Evolutionary conservation across 106 monocot genomes (phyloP), one percentile per base, ranked within the genome.

Genomic region (Apostasia shenzhenica): DNA sequence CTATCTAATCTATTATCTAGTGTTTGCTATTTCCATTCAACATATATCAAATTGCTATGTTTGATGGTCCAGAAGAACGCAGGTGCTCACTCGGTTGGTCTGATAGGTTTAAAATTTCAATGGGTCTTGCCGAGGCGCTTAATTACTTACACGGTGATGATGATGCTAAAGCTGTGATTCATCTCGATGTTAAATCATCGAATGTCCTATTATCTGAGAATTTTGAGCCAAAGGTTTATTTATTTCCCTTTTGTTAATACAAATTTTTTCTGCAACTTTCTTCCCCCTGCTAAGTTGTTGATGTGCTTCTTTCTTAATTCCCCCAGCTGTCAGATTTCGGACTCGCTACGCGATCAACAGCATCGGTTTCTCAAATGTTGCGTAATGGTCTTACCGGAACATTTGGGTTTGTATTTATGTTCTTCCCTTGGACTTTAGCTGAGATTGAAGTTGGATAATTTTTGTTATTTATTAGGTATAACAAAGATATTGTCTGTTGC

Each of bases 131-230:
- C 1, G 82, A 86, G 73, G 95, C 91, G 53, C 84, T 95, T 44
- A 73, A 86, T 67, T 91, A 86, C 75, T 61, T 95, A 12, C 95
- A 95, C 54, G 56, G 62, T 54, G 64, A 70, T 14, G 52, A 59
- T 14, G 68, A 48, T 14, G 42, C 63, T 44, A 64, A 78, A 47
- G 59, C 86, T 67, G 84, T 89, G 63, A 91, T 95, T 48, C 95
- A 95, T 63, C 74, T 83, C 59, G 95, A 95, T 78, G 88, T 95
- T 42, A 95, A 95, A 56, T 91, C 95, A 10, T 91, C 95, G 4
- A 95, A 95, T 67, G 84, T 95, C 50, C 88, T 95, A 47, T 76
- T 95, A 61, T 80, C 86, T n/a, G 79, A 84, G 44, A 76, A 88
- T 77, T 84, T 84, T 50, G 77, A 78, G 41, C 86, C 95, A 62